Conservation (phyloP, 306 rosid genomes). For the Abrus pulchellus region DNA sequence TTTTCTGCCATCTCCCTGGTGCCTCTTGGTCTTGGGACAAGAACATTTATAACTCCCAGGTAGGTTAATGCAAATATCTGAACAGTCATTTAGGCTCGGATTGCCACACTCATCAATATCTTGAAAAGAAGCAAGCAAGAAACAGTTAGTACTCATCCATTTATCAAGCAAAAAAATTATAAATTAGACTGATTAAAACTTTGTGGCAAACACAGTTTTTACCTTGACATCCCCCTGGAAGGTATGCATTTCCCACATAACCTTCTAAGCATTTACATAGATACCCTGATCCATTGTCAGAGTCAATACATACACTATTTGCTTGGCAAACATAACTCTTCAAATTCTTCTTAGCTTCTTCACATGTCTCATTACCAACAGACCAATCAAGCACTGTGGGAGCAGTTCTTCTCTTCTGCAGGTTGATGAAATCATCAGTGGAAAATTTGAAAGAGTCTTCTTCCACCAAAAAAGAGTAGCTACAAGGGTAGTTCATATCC, state of each 20-base stretch:
- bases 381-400: conserved; percentile 38
- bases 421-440: background rate
- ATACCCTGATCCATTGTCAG: conserved; percentile 35
- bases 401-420: conserved; percentile 8
- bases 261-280: conserved; percentile 31
- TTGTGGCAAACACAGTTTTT: background rate
- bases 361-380: conserved; percentile 34
- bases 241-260: conserved; percentile 57
- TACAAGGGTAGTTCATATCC: conserved; percentile 34
- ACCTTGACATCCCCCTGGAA: conserved; percentile 54
- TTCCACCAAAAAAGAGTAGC: conserved; percentile 44
- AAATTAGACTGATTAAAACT: background rate
- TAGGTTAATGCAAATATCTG: conserved; percentile 22
- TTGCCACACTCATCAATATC: conserved; percentile 36
- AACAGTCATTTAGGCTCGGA: conserved; percentile 27
- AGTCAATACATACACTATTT: conserved; percentile 28
- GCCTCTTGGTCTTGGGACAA: conserved; percentile 29
- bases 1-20: conserved; percentile 40
- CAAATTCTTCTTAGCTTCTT: conserved; percentile 22
- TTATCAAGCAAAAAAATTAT: background rate
- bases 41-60: conserved; percentile 40
- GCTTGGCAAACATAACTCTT: background rate
- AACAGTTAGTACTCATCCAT: background rate
- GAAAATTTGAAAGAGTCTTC: conserved; percentile 15
- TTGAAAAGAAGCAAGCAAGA: conserved; percentile 5